Evolutionary conservation across 2,329 filamentous ascomycete genomes (phyloP).

Genomic region (Ophiostoma triangulosporum): DNA sequence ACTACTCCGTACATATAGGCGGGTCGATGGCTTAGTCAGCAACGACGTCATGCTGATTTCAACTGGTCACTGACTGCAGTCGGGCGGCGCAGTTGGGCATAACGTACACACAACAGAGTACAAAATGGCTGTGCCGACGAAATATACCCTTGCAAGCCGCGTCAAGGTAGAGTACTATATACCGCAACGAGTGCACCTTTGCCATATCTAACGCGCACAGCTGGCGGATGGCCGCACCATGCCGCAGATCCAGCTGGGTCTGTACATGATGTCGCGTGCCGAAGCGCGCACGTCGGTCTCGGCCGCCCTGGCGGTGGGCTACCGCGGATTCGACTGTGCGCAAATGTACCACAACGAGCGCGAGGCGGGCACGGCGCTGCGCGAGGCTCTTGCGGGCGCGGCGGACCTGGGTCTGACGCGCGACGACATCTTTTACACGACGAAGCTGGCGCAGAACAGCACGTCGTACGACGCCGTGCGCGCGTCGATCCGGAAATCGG

Average conservation of each 20-base stretch:
- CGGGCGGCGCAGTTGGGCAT: too few species aligned
- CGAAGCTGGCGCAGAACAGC: slow-evolving; percentile 56
- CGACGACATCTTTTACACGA: slow-evolving; percentile 66
- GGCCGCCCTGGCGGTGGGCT: slow-evolving; percentile 40
- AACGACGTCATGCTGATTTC: too few species aligned
- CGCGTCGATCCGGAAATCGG: slow-evolving; percentile 49
- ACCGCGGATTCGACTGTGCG: slow-evolving; percentile 38
- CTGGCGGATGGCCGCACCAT: slow-evolving; percentile 53
- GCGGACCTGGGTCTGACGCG: slow-evolving; percentile 35
- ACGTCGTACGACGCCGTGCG: slow-evolving; percentile 57
- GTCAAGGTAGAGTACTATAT: neutral
- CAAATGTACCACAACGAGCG: slow-evolving; percentile 55
- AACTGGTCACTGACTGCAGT: too few species aligned
- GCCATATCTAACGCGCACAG: slow-evolving; percentile 19
- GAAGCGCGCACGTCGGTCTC: slow-evolving; percentile 46
- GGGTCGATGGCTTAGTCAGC: too few species aligned
- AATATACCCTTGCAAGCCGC: slow-evolving; percentile 1
- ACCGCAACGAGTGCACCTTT: neutral
- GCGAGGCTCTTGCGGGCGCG: slow-evolving; percentile 16
- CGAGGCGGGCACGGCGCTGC: slow-evolving; percentile 53
- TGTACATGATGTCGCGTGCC: slow-evolving; percentile 54
- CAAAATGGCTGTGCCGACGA: neutral
- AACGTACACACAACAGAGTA: too few species aligned
- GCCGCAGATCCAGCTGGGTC: slow-evolving; percentile 59
- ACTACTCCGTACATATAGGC: too few species aligned